A percentile compares a stretch with the other conserved stretches of the same genome.
These are phyloP conservation scores for Colletotrichum liriopes DNA, from an alignment of 2,329 filamentous ascomycete species.

Conservation along the genomic window DNA sequence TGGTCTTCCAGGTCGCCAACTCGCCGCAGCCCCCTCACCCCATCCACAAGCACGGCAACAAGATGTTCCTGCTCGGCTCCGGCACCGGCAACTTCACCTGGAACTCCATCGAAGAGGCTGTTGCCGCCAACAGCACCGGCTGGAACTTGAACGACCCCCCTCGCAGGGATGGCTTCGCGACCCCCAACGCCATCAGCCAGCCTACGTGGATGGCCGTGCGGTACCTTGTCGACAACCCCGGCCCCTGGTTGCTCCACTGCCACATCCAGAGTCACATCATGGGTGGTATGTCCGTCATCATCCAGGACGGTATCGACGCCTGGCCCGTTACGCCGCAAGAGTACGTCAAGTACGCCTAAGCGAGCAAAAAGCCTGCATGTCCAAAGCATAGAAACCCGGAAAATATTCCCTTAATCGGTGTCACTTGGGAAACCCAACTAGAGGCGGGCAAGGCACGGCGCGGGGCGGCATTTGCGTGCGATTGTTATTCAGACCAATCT, in stretches of 20 bases:
- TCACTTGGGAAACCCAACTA: conserved; percentile 22
- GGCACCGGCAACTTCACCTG: conserved; percentile 68
- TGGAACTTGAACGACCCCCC: conserved; percentile 74
- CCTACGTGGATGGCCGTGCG: conserved; percentile 66
- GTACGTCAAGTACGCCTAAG: conserved; percentile 48
- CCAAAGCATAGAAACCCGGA: neutral
- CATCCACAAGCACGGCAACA: conserved; percentile 76
- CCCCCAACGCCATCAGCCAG: conserved; percentile 50
- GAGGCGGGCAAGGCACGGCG: conserved; percentile 17
- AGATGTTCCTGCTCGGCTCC: conserved; percentile 70
- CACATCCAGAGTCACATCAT: conserved; percentile 69
- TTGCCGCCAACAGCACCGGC: conserved; percentile 58
- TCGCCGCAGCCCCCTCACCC: conserved; percentile 70
- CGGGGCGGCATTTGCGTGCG: conserved; percentile 30
- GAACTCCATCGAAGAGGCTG: conserved; percentile 67
- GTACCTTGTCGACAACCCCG: conserved; percentile 68
- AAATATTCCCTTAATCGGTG: conserved; percentile 3
- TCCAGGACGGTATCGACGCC: conserved; percentile 63
- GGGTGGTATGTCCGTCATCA: conserved; percentile 69
- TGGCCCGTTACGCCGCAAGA: conserved; percentile 60
- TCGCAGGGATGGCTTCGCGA: conserved; percentile 65
- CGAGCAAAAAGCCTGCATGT: neutral
- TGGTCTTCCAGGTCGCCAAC: conserved; percentile 64
- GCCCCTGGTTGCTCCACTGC: conserved; percentile 70
- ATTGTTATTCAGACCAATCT: conserved; percentile 28